Evolutionary conservation across 2,329 filamentous ascomycete genomes (phyloP), one percentile per base, ranked within the genome.

Genomic region (Fusarium acutatum): DNA sequence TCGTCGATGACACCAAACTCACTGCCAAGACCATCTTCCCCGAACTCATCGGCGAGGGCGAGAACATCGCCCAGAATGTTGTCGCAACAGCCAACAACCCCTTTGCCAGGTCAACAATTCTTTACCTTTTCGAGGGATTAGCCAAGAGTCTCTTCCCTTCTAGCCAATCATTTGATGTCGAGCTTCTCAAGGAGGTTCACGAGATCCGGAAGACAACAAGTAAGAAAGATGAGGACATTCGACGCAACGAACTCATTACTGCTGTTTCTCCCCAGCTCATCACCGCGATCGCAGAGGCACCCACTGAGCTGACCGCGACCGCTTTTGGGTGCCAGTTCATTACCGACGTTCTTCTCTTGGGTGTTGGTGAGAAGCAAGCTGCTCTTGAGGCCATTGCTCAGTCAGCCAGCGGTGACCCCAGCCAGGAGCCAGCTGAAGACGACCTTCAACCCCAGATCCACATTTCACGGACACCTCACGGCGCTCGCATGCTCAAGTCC

Each of bases 1-100:
- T 97, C 54, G 91, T 97, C 54, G 96, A 99, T 77, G 96, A 99
- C 81, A 99, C 96, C 15, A 95, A 97, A 73, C 87, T 97, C 79
- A 94, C 91, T 7, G 88, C 91, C 57, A 98, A 97, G 84, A 88
- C 93, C 37, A 93, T 99, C 73, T 94, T 97, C 82, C 88, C 94
- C 1, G 96, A 98, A 82, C 86, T 99, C 18, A 84, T 98, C 24
- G 93, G 92, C 71, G 93, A 94, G 78, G 89, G 91, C 68, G 86
- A 91, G 62, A 87, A 88, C 64, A 86, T 90, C 38, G 84, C 88
- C 6, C 88, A 92, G 74, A 92, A 92, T 70, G 85, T 94, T 56
- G 83, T 93, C 26, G 87, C 87, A 49, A 83, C 90, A 10, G 90
- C 88, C 73, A 92, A 91, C 73, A 90, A 95, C 77, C 84, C 90